Conservation (phyloP, 805 yeast species). For the Starmera pachycereana region DNA sequence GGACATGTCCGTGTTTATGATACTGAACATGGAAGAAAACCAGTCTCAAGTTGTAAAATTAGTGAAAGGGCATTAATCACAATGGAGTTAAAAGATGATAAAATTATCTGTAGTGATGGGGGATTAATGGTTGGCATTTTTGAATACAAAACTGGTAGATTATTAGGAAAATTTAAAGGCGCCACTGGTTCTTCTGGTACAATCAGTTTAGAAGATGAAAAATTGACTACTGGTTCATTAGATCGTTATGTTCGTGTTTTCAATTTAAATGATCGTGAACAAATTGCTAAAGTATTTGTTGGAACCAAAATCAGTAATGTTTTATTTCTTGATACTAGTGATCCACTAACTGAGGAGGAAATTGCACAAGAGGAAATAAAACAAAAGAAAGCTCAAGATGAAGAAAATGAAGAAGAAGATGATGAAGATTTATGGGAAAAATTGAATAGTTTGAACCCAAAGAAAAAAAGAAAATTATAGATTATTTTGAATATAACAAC, state of each 20-base stretch:
- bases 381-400: constrained; percentile 25
- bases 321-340: constrained; percentile 38
- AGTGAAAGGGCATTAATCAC: constrained; percentile 45
- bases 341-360: constrained; percentile 26
- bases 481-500: neutral
- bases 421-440: constrained; percentile 26
- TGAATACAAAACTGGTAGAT: constrained; percentile 37
- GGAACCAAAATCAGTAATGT: constrained; percentile 61
- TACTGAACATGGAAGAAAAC: constrained; percentile 57
- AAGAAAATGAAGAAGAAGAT: constrained; percentile 24
- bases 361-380: constrained; percentile 13
- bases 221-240: constrained; percentile 71
- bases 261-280: constrained; percentile 46
- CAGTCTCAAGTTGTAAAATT: constrained; percentile 45
- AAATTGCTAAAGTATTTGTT: constrained; percentile 57
- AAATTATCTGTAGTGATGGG: constrained; percentile 62
- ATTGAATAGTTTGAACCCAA: constrained; percentile 13
- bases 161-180: constrained; percentile 67
- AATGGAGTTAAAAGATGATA: constrained; percentile 19
- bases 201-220: constrained; percentile 22
- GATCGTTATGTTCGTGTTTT: constrained; percentile 81
- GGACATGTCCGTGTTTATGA: constrained; percentile 74
- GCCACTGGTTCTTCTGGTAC: constrained; percentile 58
- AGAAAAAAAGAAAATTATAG: constrained; percentile 13
- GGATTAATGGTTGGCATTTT: constrained; percentile 54